Evolutionary conservation across 176 grass and related monocot species (phyloP).

Genomic region (Ensete glaucum): DNA sequence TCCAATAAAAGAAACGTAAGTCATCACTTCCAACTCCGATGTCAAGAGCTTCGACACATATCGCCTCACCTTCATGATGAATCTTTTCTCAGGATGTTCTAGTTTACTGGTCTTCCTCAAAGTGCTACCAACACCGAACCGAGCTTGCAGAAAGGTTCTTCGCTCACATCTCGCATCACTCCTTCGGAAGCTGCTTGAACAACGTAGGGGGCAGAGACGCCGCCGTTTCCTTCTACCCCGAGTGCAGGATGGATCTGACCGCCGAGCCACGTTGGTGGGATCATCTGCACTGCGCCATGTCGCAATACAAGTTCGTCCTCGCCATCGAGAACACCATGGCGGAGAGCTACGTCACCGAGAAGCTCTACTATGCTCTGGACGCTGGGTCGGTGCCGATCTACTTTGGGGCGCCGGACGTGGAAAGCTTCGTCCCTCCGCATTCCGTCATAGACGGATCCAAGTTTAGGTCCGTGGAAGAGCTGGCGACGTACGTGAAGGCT

Average conservation of each 20-base stretch:
- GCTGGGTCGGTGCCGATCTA: constrained; percentile 87
- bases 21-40: neutral
- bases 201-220: constrained; percentile 71
- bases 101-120: constrained; percentile 95
- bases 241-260: constrained; percentile 39
- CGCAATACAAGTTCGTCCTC: constrained; percentile 93
- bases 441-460: constrained; percentile 83
- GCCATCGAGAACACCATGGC: constrained; percentile 85
- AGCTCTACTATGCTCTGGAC: constrained; percentile 79
- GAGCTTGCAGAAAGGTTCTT: constrained; percentile 57
- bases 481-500: constrained; percentile 59
- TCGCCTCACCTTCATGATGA: too few relatives aligned
- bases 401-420: constrained; percentile 77
- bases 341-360: constrained; percentile 89
- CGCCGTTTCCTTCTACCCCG: constrained; percentile 60
- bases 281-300: constrained; percentile 87
- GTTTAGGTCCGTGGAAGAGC: constrained; percentile 54
- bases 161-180: constrained; percentile 59
- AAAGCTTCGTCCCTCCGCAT: constrained; percentile 81
- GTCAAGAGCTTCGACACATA: too few relatives aligned
- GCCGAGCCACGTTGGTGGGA: constrained; percentile 61
- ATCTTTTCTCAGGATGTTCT: constrained; percentile 45
- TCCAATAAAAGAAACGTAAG: constrained; percentile 71
- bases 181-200: constrained; percentile 84
- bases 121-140: constrained; percentile 63